Evolutionary conservation across 345 rosid genomes (phyloP).

Genomic region (Populus davidiana): DNA sequence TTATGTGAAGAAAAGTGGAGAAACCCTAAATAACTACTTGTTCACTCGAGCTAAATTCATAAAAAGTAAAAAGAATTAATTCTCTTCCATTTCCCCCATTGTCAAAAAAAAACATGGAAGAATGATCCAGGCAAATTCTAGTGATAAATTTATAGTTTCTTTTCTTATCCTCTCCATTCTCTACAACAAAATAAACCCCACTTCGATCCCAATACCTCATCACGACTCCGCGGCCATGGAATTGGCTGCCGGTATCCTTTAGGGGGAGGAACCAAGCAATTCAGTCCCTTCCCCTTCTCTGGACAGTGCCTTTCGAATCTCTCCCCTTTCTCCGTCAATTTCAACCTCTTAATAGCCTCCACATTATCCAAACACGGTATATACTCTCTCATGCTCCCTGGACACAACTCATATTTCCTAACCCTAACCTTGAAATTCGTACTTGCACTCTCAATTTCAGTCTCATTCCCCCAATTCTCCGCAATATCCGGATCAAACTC

Average conservation of each 20-base stretch:
- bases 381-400: constrained; percentile 61
- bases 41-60: neutral
- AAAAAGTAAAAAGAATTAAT: neutral
- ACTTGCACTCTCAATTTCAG: constrained; percentile 15
- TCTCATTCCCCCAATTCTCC: constrained; percentile 49
- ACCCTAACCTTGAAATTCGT: constrained; percentile 29
- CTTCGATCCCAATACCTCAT: constrained; percentile 51
- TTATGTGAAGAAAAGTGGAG: neutral
- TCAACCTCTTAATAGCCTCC: constrained; percentile 57
- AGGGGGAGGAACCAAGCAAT: constrained; percentile 80
- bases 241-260: constrained; percentile 64
- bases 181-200: neutral
- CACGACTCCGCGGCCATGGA: constrained; percentile 94
- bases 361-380: constrained; percentile 89
- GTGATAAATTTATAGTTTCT: neutral
- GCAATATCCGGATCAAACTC: constrained; percentile 62
- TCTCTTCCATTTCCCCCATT: neutral
- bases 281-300: constrained; percentile 49
- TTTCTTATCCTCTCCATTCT: neutral
- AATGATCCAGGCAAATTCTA: neutral
- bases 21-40: neutral
- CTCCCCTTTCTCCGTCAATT: constrained; percentile 79
- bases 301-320: constrained; percentile 87
- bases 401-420: constrained; percentile 48
- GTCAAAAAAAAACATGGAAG: neutral